phyloP scores from a whole-genome alignment of 2,329 filamentous ascomycete species.

The Fusarium sp. region DNA sequence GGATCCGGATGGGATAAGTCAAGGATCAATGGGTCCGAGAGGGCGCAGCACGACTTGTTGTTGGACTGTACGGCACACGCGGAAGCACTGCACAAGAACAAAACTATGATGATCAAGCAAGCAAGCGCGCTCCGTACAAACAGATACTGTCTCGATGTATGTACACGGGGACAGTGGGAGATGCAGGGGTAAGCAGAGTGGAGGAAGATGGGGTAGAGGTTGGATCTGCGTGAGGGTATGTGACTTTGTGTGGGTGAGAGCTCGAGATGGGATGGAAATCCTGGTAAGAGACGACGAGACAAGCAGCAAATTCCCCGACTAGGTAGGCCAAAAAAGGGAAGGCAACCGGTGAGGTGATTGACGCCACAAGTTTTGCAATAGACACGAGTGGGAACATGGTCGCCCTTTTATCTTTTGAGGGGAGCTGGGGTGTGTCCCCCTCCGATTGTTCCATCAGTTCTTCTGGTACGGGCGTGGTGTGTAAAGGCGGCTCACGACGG shows the following conservation, averaged over 20 bases:
- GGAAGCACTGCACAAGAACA: slow-evolving; percentile 3
- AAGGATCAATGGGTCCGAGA: slow-evolving; percentile 9
- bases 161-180: slow-evolving; percentile 5
- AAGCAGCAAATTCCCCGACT: slow-evolving; percentile 30
- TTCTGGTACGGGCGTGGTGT: slow-evolving; percentile 3
- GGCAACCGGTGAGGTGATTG: slow-evolving; percentile 42
- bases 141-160: slow-evolving; percentile 9
- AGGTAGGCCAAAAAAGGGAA: slow-evolving; percentile 26
- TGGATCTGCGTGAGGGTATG: slow-evolving; percentile 26
- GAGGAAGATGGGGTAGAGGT: slow-evolving; percentile 23
- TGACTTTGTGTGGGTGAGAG: slow-evolving; percentile 13
- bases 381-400: slow-evolving; percentile 30
- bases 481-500: slow-evolving; percentile 25
- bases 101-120: slow-evolving; percentile 1
- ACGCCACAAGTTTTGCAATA: slow-evolving; percentile 45
- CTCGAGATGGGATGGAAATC: slow-evolving; percentile 28
- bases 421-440: not conserved
- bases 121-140: slow-evolving; percentile 10
- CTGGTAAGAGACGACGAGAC: slow-evolving; percentile 18
- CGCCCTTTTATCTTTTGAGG: slow-evolving; percentile 26
- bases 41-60: slow-evolving; percentile 8
- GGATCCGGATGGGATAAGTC: slow-evolving; percentile 23
- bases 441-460: not conserved
- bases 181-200: slow-evolving; percentile 15
- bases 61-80: slow-evolving; percentile 16